Conservation (phyloP, 768 basidiomycete genomes). For the Daedalea quercina region DNA sequence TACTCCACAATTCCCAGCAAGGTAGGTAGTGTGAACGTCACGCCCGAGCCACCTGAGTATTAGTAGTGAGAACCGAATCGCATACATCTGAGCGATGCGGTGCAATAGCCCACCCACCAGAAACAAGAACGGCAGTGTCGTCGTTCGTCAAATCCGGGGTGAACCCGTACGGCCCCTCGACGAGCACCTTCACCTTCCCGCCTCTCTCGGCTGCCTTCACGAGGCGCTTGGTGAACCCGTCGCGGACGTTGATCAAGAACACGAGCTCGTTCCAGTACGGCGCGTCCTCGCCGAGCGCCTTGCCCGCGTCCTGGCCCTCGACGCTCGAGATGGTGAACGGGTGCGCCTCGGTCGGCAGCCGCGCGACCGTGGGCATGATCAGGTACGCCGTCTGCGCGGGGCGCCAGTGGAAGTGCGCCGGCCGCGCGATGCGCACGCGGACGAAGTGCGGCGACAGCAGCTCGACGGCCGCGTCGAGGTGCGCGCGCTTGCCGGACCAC, state of each 20-base stretch:
- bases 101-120: conserved; percentile 28
- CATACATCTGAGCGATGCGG: conserved; percentile 5
- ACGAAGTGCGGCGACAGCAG: conserved; percentile 40
- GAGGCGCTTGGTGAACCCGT: conserved; percentile 53
- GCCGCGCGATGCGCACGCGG: conserved; percentile 39
- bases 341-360: conserved; percentile 44
- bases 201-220: conserved; percentile 25
- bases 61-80: not conserved
- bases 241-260: conserved; percentile 52
- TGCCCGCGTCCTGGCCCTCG: conserved; percentile 3
- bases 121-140: conserved; percentile 42
- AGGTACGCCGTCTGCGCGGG: conserved; percentile 53
- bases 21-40: conserved; percentile 40
- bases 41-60: conserved; percentile 39
- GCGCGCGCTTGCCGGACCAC: conserved; percentile 19
- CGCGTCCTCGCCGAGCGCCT: not conserved
- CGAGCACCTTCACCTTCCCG: conserved; percentile 34
- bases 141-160: conserved; percentile 35
- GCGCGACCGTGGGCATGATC: conserved; percentile 39
- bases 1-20: conserved; percentile 37
- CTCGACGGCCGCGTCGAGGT: conserved; percentile 33
- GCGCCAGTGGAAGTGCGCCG: conserved; percentile 41
- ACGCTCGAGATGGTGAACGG: conserved; percentile 56
- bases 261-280: conserved; percentile 34
- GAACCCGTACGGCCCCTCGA: conserved; percentile 59